Percentiles rank a stretch among this genome's conserved stretches.
Conservation (phyloP, 176 grass and related monocot genomes). For the Triticum aestivum region IWGSC_CS_RefSeq_v2.1 NC_057805.1:321959521-321960020, state of each 20-base stretch:
- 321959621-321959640: constrained; percentile 43
- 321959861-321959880: background rate
- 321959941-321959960: background rate
- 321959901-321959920: background rate
- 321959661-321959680: background rate
- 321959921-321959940: constrained; percentile 21
- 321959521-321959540: constrained; percentile 74
- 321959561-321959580: constrained; percentile 28
- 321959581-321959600: constrained; percentile 9
- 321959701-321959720: constrained; percentile 7
- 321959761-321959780: background rate
- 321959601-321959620: constrained; percentile 23
- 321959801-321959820: background rate
- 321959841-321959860: constrained; percentile 8
- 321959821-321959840: background rate
- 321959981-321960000: constrained; percentile 37
- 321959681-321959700: constrained; percentile 35
- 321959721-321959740: background rate
- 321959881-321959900: background rate
- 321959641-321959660: constrained; percentile 5
- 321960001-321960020: constrained; percentile 32
- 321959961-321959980: constrained; percentile 21
- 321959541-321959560: constrained; percentile 78
- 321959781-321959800: background rate
- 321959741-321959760: background rate